A percentile compares a stretch with the other conserved stretches of the same genome.
These are phyloP conservation scores for Papiliotrema fonsecae DNA, from an alignment of 1,284 basidiomycete species.

Conservation along the genomic window DNA sequence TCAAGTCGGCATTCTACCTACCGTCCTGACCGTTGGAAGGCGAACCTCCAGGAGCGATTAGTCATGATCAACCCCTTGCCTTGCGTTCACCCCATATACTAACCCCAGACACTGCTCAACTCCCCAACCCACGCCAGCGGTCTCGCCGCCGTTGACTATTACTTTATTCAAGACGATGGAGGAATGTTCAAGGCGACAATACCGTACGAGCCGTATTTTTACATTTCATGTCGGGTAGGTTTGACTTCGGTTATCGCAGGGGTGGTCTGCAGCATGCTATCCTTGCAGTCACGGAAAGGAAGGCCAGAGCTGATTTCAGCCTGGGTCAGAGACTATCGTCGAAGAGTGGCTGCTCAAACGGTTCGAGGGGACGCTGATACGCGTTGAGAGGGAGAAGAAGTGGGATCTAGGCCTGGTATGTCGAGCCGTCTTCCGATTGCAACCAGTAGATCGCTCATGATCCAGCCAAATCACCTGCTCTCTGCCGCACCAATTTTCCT, in stretches of 20 bases:
- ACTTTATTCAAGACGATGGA: constrained; percentile 97
- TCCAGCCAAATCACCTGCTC: constrained; percentile 87
- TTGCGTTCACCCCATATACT: background rate
- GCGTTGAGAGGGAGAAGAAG: constrained; percentile 75
- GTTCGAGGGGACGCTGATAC: constrained; percentile 79
- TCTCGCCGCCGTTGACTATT: constrained; percentile 88
- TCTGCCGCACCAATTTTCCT: constrained; percentile 84
- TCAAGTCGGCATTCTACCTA: too few relatives aligned
- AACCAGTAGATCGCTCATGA: too few relatives aligned
- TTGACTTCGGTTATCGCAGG: constrained; percentile 1
- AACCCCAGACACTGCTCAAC: background rate
- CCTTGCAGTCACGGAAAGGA: too few relatives aligned
- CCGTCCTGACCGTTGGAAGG: background rate
- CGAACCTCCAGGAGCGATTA: too few relatives aligned
- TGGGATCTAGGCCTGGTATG: constrained; percentile 80
- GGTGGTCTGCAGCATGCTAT: too few relatives aligned
- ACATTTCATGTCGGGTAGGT: constrained; percentile 79
- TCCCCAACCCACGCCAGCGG: constrained; percentile 67
- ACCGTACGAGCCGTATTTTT: constrained; percentile 92
- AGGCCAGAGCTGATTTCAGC: constrained; percentile 50
- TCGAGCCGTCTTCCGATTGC: background rate
- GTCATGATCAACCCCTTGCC: background rate
- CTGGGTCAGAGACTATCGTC: constrained; percentile 79
- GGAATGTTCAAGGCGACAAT: constrained; percentile 93
- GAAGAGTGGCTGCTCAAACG: constrained; percentile 96